A percentile compares a stretch with the other conserved stretches of the same genome.
Evolutionary conservation across 2,329 filamentous ascomycete species (phyloP).

Genomic region (Penicillium sp.): DNA sequence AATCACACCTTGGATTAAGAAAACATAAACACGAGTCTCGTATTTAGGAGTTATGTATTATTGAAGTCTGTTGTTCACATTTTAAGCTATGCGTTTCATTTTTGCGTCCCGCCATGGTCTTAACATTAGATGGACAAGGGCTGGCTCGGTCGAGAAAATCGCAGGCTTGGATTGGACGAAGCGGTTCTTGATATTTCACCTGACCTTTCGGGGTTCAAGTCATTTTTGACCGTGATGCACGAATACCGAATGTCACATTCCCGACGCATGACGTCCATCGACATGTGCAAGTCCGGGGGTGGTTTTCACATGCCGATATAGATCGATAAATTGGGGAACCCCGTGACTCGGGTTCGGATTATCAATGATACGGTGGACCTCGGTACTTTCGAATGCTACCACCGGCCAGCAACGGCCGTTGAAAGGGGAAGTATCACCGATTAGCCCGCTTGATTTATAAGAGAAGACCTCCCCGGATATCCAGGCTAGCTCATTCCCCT

Average conservation of each 20-base stretch:
- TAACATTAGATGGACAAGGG: too few species aligned
- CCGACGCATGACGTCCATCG: neutral
- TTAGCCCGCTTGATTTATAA: slow-evolving; percentile 13
- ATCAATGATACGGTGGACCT: slow-evolving; percentile 33
- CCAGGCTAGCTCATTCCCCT: slow-evolving; percentile 2
- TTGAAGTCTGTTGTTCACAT: neutral
- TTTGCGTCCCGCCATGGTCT: neutral
- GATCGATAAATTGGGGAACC: slow-evolving; percentile 14
- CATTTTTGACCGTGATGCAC: too few species aligned
- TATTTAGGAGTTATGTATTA: neutral
- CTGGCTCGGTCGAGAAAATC: neutral
- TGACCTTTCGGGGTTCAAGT: neutral
- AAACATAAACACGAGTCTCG: neutral
- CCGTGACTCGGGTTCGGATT: slow-evolving; percentile 29
- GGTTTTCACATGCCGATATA: slow-evolving; percentile 12
- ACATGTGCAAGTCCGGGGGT: slow-evolving; percentile 6
- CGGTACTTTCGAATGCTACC: slow-evolving; percentile 30
- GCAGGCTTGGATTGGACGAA: neutral
- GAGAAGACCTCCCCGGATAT: slow-evolving; percentile 6
- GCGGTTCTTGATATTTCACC: neutral
- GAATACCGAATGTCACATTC: slow-evolving; percentile 6
- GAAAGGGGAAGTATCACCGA: slow-evolving; percentile 24
- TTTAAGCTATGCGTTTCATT: neutral
- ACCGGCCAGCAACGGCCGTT: slow-evolving; percentile 7
- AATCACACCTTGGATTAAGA: neutral